These are phyloP conservation scores for Neurospora terricola DNA, from an alignment of 495 filamentous ascomycete genomes.

Conservation along the genomic window DNA sequence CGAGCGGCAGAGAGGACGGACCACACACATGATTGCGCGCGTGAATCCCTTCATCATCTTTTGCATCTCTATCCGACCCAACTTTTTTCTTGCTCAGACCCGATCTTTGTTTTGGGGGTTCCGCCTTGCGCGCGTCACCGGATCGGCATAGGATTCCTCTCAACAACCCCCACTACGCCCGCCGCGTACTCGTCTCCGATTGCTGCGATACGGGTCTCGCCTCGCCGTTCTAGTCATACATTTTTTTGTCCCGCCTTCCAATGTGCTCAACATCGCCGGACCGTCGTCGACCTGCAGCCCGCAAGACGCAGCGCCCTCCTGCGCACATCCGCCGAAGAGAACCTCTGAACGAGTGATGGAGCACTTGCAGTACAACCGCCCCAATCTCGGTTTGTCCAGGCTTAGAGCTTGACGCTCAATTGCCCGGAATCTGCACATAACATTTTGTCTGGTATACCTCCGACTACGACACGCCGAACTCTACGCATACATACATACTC, in stretches of 20 bases:
- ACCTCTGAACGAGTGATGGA: conserved; percentile 21
- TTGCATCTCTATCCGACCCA: background rate
- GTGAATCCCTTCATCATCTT: background rate
- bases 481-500: background rate
- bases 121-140: background rate
- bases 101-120: background rate
- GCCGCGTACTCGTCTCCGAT: background rate
- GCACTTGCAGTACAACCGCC: conserved; percentile 12
- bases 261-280: conserved; percentile 18
- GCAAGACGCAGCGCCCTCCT: conserved; percentile 19
- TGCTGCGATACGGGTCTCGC: background rate
- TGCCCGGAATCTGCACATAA: background rate
- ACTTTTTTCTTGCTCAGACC: background rate
- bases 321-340: conserved; percentile 10
- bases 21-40: background rate
- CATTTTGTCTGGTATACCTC: background rate
- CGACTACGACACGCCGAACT: background rate
- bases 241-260: conserved; percentile 9
- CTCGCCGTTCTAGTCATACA: background rate
- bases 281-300: conserved; percentile 12
- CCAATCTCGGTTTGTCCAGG: background rate
- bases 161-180: background rate
- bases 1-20: background rate
- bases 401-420: background rate
- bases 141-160: background rate